Conservation (phyloP, 345 rosid genomes). For the Citrus medica region DNA sequence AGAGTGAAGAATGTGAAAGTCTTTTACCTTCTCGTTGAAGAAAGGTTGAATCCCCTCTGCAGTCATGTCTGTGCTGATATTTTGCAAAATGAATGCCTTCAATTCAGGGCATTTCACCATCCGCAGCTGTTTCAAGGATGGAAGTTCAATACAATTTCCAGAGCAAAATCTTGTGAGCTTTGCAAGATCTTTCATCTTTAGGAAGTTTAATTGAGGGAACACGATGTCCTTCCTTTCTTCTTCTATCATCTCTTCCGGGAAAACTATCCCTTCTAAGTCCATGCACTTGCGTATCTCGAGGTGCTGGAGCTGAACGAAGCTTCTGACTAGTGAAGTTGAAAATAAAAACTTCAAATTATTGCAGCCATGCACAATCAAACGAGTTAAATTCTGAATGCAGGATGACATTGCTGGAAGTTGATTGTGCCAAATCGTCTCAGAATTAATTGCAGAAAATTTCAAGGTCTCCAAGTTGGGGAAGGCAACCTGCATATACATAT, state of each 20-base stretch:
- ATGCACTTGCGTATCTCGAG: not conserved
- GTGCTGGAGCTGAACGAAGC: not conserved
- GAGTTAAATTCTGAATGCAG: not conserved
- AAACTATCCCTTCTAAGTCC: not conserved
- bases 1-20: no score
- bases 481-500: slow-evolving; percentile 8
- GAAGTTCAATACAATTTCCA: not conserved
- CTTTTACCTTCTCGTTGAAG: no score
- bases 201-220: no score
- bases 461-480: slow-evolving; percentile 17
- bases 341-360: not conserved
- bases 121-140: not conserved
- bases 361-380: not conserved
- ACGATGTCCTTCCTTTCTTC: no score
- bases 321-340: not conserved
- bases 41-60: no score
- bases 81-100: no score
- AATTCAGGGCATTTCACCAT: slow-evolving; percentile 10
- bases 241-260: not conserved
- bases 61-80: no score
- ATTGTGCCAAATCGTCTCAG: slow-evolving; percentile 4
- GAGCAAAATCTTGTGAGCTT: not conserved
- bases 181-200: no score
- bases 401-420: not conserved
- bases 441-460: not conserved